phyloP scores from a whole-genome alignment of 148 eudicot species.

The Vaccinium corymbosum region DNA sequence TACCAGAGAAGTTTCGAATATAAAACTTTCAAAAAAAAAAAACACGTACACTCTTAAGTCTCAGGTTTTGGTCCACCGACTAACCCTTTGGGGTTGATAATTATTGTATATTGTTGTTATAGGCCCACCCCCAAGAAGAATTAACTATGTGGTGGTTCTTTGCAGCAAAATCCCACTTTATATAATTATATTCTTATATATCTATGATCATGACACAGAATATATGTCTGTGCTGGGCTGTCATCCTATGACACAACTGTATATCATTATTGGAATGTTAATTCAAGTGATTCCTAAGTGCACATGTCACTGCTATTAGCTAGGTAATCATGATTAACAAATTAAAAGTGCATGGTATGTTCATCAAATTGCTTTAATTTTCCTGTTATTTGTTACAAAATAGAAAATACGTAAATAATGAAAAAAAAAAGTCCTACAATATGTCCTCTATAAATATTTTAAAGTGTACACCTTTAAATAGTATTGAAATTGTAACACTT shows the following conservation, averaged over 20 bases:
- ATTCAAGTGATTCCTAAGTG: not conserved
- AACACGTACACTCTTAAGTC: no score
- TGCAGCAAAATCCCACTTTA: constrained; percentile 1
- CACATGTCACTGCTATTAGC: not conserved
- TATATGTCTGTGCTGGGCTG: constrained; percentile 16
- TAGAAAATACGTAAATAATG: no score
- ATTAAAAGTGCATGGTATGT: no score
- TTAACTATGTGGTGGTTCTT: not conserved
- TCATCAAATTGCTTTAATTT: no score
- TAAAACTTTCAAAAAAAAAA: no score
- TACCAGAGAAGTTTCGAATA: no score
- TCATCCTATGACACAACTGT: constrained; percentile 14
- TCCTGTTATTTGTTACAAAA: no score
- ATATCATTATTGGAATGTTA: constrained; percentile 3
- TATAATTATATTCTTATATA: not conserved
- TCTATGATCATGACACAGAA: constrained; percentile 17
- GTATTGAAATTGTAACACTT: not conserved
- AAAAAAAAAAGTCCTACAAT: no score
- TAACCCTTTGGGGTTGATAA: not conserved
- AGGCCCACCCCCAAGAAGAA: not conserved
- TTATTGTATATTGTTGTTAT: not conserved
- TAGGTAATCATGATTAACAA: not conserved
- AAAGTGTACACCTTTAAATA: not conserved
- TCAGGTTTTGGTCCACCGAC: no score
- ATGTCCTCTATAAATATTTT: no score